These are phyloP conservation scores for Nicotiana noctiflora DNA, from an alignment of 257 asterid species.

Conservation along the genomic window DNA sequence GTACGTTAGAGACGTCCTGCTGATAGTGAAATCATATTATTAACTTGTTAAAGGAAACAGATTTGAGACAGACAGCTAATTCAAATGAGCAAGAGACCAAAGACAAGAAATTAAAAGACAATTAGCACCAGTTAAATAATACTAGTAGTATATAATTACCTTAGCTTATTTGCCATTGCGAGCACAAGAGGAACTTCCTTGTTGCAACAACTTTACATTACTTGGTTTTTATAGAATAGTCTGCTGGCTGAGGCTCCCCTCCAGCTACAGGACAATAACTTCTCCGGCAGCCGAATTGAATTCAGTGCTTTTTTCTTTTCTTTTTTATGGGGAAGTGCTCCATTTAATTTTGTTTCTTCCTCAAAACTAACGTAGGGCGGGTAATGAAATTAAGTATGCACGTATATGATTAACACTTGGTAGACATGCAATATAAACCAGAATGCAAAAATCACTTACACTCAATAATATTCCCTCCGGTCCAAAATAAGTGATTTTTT, in stretches of 20 bases:
- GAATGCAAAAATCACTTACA: too few species aligned
- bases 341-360: neutral
- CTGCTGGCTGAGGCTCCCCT: neutral
- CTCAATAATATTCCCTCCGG: too few species aligned
- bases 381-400: neutral
- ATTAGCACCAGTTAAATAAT: neutral
- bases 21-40: neutral
- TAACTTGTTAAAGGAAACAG: neutral
- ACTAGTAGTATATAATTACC: neutral
- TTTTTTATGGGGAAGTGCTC: neutral
- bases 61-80: neutral
- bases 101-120: neutral
- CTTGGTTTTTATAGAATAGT: neutral
- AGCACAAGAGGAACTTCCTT: neutral
- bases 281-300: neutral
- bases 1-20: neutral
- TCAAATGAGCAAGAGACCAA: neutral
- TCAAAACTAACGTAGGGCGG: too few species aligned
- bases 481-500: too few species aligned
- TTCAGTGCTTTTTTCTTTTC: too few species aligned
- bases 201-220: neutral
- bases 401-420: neutral
- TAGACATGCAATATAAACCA: neutral
- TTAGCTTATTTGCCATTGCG: neutral
- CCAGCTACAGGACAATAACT: too few species aligned